Percentiles rank a stretch among this genome's conserved stretches.
phyloP scores from a whole-genome alignment of 805 yeast genomes.

The Candida silvicultrix region DNA sequence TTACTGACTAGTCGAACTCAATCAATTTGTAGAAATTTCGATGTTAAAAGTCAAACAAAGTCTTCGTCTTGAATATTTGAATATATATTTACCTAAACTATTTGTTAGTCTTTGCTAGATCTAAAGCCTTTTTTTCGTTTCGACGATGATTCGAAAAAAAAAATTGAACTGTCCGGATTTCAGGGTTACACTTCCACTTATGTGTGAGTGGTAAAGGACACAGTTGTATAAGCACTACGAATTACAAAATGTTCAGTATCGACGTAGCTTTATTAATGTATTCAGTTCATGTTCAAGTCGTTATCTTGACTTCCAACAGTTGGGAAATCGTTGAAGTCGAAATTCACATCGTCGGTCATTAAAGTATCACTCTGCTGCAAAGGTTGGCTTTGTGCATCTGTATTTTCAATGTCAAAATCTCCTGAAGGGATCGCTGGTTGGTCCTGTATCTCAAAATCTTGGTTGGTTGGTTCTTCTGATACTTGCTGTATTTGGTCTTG shows the following conservation, averaged over 20 bases:
- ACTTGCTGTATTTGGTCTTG: background rate
- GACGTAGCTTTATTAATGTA: background rate
- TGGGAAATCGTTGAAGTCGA: background rate
- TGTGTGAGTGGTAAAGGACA: background rate
- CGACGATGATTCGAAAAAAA: conserved; percentile 1
- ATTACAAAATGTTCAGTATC: too few species aligned
- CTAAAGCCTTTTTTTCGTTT: background rate
- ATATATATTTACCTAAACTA: background rate
- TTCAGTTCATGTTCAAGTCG: background rate
- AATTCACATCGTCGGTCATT: background rate
- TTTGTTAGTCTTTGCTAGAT: background rate
- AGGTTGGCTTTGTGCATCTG: background rate
- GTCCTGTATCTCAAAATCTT: background rate
- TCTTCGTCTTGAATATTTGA: background rate
- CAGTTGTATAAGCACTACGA: background rate
- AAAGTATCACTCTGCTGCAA: background rate
- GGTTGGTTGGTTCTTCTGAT: background rate
- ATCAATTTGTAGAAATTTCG: background rate
- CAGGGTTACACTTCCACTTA: background rate
- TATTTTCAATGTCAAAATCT: background rate
- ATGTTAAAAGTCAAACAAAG: background rate
- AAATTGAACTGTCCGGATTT: background rate
- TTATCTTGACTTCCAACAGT: background rate
- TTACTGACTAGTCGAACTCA: background rate
- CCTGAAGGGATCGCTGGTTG: background rate